These are phyloP conservation scores for Alternaria triticimaculans DNA, from an alignment of 2,329 filamentous ascomycete species.

Conservation along the genomic window DNA sequence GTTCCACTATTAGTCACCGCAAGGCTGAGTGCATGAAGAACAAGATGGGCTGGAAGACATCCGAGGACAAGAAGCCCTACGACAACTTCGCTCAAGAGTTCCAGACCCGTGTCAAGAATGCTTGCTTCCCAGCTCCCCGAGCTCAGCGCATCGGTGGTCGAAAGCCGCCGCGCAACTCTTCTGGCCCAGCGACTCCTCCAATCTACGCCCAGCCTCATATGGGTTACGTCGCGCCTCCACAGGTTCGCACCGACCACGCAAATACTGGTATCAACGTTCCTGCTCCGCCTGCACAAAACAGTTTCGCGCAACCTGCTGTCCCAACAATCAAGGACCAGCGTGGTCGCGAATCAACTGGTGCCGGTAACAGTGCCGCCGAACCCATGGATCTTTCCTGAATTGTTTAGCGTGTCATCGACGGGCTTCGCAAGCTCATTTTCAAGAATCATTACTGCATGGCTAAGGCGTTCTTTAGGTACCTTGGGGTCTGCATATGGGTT, in stretches of 20 bases:
- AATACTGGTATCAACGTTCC: conserved; percentile 32
- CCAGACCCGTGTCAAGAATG: conserved; percentile 46
- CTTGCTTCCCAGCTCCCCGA: conserved; percentile 38
- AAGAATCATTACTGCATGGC: conserved; percentile 7
- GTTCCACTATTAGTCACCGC: conserved; percentile 48
- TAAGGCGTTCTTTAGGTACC: conserved; percentile 6
- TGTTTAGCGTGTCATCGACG: no score
- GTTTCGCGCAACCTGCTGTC: conserved; percentile 12
- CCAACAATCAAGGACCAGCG: conserved; percentile 9
- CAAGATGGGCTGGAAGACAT: conserved; percentile 43
- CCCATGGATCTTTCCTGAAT: conserved; percentile 17
- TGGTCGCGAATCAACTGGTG: conserved; percentile 11
- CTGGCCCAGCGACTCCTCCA: conserved; percentile 23
- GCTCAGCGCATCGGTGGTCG: conserved; percentile 25
- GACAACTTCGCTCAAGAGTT: conserved; percentile 45
- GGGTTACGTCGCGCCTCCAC: conserved; percentile 30
- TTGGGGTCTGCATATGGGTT: background rate
- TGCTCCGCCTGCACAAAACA: conserved; percentile 17
- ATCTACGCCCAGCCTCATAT: conserved; percentile 24
- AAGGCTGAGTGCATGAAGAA: conserved; percentile 49
- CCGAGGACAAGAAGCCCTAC: conserved; percentile 45
- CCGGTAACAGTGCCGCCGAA: background rate
- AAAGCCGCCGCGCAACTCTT: conserved; percentile 29
- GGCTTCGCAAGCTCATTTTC: background rate
- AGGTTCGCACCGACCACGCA: conserved; percentile 17